Conservation (phyloP, 441 rosid species). For the Cnidoscolus chayamansa region DNA sequence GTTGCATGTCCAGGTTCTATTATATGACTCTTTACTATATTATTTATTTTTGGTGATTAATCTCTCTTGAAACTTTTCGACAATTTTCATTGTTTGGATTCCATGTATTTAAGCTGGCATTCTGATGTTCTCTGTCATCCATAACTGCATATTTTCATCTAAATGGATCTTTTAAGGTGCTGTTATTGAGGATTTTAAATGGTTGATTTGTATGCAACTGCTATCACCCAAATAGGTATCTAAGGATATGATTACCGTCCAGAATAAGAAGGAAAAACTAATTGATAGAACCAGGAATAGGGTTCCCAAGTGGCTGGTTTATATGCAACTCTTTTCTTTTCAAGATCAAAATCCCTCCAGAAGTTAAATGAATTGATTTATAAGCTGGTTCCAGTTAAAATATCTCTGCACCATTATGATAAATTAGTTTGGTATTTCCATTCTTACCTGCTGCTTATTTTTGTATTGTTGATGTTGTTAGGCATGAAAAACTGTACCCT, state of each 20-base stretch:
- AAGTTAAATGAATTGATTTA: background rate
- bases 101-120: background rate
- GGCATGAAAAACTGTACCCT: background rate
- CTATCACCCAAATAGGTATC: background rate
- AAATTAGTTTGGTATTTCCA: slow-evolving; percentile 2
- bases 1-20: slow-evolving; percentile 10
- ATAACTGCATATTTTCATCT: background rate
- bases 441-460: slow-evolving; percentile 6
- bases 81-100: background rate
- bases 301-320: slow-evolving; percentile 5
- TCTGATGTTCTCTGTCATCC: background rate
- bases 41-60: background rate
- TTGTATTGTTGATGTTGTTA: slow-evolving; percentile 8
- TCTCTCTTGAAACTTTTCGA: background rate
- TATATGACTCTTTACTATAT: background rate
- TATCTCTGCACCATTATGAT: background rate
- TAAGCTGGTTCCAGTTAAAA: background rate
- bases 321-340: background rate
- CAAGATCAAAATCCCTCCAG: slow-evolving; percentile 2
- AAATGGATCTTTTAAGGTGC: background rate
- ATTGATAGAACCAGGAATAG: background rate
- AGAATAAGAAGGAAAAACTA: background rate
- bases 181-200: background rate
- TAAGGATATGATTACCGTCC: background rate
- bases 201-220: background rate